These are phyloP conservation scores for Cynara cardunculus DNA, from an alignment of 129 eudicot genomes.

Conservation along the genomic window DNA sequence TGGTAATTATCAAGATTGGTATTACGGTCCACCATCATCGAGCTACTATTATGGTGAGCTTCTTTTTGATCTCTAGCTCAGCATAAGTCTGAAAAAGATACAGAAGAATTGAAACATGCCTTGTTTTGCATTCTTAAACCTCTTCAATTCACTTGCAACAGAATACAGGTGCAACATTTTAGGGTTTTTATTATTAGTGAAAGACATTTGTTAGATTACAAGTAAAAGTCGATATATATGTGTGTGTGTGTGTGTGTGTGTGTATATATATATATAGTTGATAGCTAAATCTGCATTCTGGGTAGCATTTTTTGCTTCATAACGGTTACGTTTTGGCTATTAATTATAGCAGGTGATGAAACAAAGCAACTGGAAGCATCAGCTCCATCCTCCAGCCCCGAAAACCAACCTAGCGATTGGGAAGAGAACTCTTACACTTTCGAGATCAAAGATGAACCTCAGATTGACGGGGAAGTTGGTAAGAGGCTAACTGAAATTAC, in stretches of 20 bases:
- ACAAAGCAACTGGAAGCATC: conserved; percentile 33
- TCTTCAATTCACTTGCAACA: neutral
- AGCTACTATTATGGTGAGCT: conserved; percentile 37
- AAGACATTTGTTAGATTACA: neutral
- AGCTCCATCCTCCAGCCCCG: conserved; percentile 47
- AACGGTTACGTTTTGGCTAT: neutral
- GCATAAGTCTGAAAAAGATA: no score
- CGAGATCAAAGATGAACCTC: conserved; percentile 50
- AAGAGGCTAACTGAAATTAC: conserved; percentile 48
- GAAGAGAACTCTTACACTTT: conserved; percentile 38
- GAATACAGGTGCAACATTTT: neutral
- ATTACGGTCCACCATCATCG: conserved; percentile 22
- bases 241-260: no score
- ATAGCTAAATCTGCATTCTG: neutral
- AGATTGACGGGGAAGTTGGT: conserved; percentile 57
- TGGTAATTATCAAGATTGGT: conserved; percentile 23
- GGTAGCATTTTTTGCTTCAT: neutral
- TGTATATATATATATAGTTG: neutral
- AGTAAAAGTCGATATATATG: neutral
- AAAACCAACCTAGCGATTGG: conserved; percentile 41
- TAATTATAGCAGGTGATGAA: conserved; percentile 32
- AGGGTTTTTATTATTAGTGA: neutral
- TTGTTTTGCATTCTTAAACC: neutral
- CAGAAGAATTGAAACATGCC: neutral
- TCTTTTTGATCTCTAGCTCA: neutral